Evolutionary conservation across 108 stramenopile genomes (phyloP), one percentile per base, ranked within the genome.

Genomic region (Skeletonema tropicum): DNA sequence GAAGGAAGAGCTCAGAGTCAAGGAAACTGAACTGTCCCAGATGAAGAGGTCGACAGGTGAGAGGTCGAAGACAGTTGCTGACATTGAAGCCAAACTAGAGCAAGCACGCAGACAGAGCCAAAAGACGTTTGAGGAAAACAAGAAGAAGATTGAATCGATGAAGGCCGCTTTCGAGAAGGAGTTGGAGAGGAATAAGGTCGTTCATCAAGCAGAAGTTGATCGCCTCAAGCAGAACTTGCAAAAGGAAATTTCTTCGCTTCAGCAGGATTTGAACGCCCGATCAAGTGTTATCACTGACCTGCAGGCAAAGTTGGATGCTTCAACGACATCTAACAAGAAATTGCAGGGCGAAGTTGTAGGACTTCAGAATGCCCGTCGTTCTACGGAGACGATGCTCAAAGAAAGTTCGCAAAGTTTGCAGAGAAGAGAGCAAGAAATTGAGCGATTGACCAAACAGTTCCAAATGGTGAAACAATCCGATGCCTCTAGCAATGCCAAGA

Each of bases 31-130:
- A 74, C 59, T 80, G 32, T 46, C 52, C 8, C 33, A 29, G 26
- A 63, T 73, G 39, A 63, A 80, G 35, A 70, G 52, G 52, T 73
- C 38, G 15, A 38, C 70, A 2, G 42, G n/a, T 63, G 79, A 79
- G 35, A 68, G 71, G 52, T 62, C 68, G 2, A 61, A 64, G 41
- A 42, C 61, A 39, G 57, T 79, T 62, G 35, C 71, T 30, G 79
- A 73, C 19, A 57, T 79, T 31, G 68, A 80, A 60, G 60, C 35
- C 17, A 73, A 68, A 62, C 68, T 80, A 58, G 67, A 80, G 33
- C 31, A 57, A 14, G 57, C 69, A 17, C 60, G 63, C 9, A 57
- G 17, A 1, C 52, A 41, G 49, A 57, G 68, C 32, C 68, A 80
- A 70, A 80, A 65, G 46, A 23, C 30, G 7, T 58, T 80, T 36